Conservation (phyloP, 2,329 filamentous ascomycete genomes). For the Dryadomyces quercus-mongolicae region DNA sequence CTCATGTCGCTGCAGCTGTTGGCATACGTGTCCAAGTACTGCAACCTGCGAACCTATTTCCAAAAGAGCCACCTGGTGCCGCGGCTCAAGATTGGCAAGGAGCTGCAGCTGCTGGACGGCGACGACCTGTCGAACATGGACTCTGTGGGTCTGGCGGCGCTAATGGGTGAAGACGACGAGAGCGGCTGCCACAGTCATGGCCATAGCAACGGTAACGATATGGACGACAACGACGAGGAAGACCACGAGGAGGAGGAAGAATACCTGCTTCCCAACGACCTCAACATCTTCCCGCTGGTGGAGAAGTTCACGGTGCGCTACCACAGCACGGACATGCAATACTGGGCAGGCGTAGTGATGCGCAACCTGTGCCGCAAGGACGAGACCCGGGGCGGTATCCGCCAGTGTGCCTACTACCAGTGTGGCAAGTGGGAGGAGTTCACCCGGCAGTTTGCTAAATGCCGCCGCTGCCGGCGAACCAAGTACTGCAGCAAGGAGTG, state of each 20-base stretch:
- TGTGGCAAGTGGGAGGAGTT: conserved; percentile 98
- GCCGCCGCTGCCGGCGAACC: conserved; percentile 84
- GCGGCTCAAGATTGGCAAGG: conserved; percentile 76
- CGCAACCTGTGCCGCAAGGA: conserved; percentile 97
- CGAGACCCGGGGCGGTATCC: conserved; percentile 83
- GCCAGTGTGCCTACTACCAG: conserved; percentile 95
- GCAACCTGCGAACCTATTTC: conserved; percentile 89
- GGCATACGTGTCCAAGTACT: conserved; percentile 97
- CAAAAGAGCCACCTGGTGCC: conserved; percentile 91
- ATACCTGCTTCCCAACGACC: conserved; percentile 83
- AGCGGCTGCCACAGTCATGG: neutral
- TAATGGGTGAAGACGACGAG: neutral
- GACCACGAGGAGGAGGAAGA: conserved; percentile 69
- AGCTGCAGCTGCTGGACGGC: conserved; percentile 68
- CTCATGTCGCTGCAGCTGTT: conserved; percentile 95
- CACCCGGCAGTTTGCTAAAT: conserved; percentile 95
- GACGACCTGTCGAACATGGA: conserved; percentile 30
- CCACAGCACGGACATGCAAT: conserved; percentile 95
- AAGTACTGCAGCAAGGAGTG: conserved; percentile 99
- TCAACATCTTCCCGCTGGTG: conserved; percentile 96
- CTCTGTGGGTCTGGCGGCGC: conserved; percentile 20
- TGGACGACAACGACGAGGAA: conserved; percentile 23
- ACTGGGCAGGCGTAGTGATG: conserved; percentile 99
- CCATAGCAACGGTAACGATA: neutral
- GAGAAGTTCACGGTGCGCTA: conserved; percentile 97